These are phyloP conservation scores for Physcomitrium patens DNA, from an alignment of 225 moss, liverwort and hornwort species.

Conservation along the genomic window DNA sequence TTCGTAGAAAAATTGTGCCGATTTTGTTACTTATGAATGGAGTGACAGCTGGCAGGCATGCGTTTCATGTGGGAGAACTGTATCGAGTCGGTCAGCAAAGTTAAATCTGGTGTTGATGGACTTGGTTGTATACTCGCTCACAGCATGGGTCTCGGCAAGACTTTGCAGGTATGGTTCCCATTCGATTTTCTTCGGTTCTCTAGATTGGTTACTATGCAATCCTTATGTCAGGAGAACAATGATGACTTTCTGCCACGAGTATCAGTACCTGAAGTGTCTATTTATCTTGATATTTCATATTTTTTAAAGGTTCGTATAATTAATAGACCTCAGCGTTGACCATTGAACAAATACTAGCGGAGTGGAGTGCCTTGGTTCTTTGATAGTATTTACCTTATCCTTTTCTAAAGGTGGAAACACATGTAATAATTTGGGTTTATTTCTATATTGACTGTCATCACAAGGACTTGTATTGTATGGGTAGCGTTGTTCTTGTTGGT, in stretches of 20 bases:
- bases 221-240: constrained; percentile 1
- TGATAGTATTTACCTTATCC: too few relatives aligned
- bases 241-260: constrained; percentile 18
- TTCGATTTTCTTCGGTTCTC: constrained; percentile 11
- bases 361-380: neutral
- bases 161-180: constrained; percentile 73
- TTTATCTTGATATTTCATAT: neutral
- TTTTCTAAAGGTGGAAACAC: too few relatives aligned
- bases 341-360: too few relatives aligned
- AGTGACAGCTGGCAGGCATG: constrained; percentile 80
- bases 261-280: neutral
- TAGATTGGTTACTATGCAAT: constrained; percentile 6
- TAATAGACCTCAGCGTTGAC: too few relatives aligned
- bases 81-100: constrained; percentile 81
- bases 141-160: constrained; percentile 99
- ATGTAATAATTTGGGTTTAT: too few relatives aligned
- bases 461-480: too few relatives aligned
- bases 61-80: constrained; percentile 99
- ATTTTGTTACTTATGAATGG: constrained; percentile 41
- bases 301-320: too few relatives aligned
- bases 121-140: constrained; percentile 97
- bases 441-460: too few relatives aligned
- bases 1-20: constrained; percentile 24
- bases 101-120: constrained; percentile 66
- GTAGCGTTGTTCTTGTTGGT: too few relatives aligned